Evolutionary conservation across 2,329 filamentous ascomycete genomes (phyloP).

Genomic region (Pseudogymnoascus sp.): DNA sequence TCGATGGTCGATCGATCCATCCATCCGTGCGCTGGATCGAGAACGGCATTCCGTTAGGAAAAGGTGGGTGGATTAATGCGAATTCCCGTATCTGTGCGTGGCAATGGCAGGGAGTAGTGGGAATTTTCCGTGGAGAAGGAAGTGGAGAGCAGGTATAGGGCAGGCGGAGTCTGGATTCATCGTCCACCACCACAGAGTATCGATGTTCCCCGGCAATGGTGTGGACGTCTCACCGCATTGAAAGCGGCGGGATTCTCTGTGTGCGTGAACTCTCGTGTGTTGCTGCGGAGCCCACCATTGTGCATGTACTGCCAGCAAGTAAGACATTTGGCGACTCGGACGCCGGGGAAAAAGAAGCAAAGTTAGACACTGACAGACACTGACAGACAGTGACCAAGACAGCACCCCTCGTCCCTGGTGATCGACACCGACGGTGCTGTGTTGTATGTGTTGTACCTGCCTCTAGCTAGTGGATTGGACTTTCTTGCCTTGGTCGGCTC

Average conservation of each 20-base stretch:
- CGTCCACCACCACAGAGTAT: background rate
- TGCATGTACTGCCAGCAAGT: constrained; percentile 2
- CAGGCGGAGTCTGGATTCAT: background rate
- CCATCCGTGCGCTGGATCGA: background rate
- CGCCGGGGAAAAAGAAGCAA: background rate
- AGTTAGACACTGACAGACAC: background rate
- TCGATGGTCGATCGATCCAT: background rate
- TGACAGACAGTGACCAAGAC: background rate
- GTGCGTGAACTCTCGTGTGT: background rate
- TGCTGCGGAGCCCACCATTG: background rate
- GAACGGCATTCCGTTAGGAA: background rate
- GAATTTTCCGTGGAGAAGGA: background rate
- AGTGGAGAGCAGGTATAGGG: background rate
- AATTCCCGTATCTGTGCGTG: background rate
- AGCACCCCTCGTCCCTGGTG: background rate
- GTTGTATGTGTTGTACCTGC: background rate
- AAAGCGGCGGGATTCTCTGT: background rate
- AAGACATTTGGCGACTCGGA: background rate
- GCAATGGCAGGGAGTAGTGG: background rate
- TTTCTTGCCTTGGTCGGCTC: background rate
- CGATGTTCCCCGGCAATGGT: background rate
- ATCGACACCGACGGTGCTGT: background rate
- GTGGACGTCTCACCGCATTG: background rate
- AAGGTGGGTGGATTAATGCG: background rate
- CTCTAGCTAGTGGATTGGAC: background rate